A percentile compares a stretch with the other conserved stretches of the same genome.
Conservation (phyloP, 805 yeast genomes). For the Candida ascalaphidarum region DNA sequence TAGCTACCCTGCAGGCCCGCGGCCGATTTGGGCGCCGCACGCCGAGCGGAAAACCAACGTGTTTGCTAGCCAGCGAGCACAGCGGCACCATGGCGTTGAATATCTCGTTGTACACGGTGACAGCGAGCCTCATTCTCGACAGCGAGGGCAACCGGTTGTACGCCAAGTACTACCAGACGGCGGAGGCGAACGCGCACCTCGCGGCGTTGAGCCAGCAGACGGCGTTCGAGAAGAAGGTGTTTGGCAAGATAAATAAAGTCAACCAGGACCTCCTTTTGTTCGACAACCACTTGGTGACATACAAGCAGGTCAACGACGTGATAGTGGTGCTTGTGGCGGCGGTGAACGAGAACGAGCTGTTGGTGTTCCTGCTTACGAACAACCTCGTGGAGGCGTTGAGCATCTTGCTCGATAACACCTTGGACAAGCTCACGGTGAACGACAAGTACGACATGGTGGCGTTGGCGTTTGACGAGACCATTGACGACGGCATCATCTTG, state of each 20-base stretch:
- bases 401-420: constrained; percentile 55
- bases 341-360: constrained; percentile 76
- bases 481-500: constrained; percentile 88
- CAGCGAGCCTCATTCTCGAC: constrained; percentile 76
- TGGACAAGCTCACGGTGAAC: constrained; percentile 71
- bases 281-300: constrained; percentile 75
- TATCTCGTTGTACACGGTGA: constrained; percentile 70
- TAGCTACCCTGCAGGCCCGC: too few relatives aligned
- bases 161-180: constrained; percentile 76
- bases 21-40: too few relatives aligned
- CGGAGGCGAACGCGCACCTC: constrained; percentile 14
- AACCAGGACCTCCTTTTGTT: constrained; percentile 73
- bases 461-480: constrained; percentile 82
- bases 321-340: constrained; percentile 65
- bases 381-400: constrained; percentile 80
- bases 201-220: constrained; percentile 54
- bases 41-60: too few relatives aligned
- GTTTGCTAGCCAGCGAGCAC: too few relatives aligned
- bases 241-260: constrained; percentile 69
- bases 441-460: constrained; percentile 82
- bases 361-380: constrained; percentile 64
- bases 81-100: constrained; percentile 32
- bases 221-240: constrained; percentile 66
- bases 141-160: constrained; percentile 70
- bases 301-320: constrained; percentile 76